Evolutionary conservation across 768 basidiomycete genomes (phyloP), one percentile per base, ranked within the genome.

Genomic region (Hygrophorus pudorinus): DNA sequence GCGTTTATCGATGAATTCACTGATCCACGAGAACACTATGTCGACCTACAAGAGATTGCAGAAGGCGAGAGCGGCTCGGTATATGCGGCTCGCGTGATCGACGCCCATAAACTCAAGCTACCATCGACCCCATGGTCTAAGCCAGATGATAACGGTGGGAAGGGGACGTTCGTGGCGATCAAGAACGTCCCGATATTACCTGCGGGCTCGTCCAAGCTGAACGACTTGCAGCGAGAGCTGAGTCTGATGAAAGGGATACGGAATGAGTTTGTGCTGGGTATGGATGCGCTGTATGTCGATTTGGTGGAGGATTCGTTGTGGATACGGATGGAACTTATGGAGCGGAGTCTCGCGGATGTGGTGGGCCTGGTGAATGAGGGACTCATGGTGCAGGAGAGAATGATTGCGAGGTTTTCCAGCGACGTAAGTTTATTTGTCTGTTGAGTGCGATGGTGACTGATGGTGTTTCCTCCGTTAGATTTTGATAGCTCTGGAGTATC

Each of bases 271-370:
- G 54, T 89, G 5, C 64, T 90, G 14, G 60, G 69, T 2, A 73
- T 85, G 65, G 84, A 86, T 54, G 76, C 71, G 35, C 60, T 86
- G 17, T 86, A 85, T 59, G 78, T 85, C 21, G 76, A 81, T 52
- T 56, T 80, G 3, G 65, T 67, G 29, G 79, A 79, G 46, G 76
- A 77, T 49, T 73, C 78, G 46, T 60, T 91, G 30, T 91, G 88
- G 88, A 81, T 91, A 39, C 67, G 81, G 49, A 91, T 91, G 88
- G 86, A 89, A 59, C 73, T 90, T 27, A 88, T 91, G 87, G 85
- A 88, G 53, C 71, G 86, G 49, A 88, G 85, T 56, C 65, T 91
- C 51, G 88, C 88, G 53, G 88, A 91, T 58, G 72, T 91, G 37
- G 68, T 90, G 12, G 75, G 68, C 12, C 59, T 88, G 14, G 75